Evolutionary conservation across 345 rosid species (phyloP).

Genomic region (Erucastrum elatum): DNA sequence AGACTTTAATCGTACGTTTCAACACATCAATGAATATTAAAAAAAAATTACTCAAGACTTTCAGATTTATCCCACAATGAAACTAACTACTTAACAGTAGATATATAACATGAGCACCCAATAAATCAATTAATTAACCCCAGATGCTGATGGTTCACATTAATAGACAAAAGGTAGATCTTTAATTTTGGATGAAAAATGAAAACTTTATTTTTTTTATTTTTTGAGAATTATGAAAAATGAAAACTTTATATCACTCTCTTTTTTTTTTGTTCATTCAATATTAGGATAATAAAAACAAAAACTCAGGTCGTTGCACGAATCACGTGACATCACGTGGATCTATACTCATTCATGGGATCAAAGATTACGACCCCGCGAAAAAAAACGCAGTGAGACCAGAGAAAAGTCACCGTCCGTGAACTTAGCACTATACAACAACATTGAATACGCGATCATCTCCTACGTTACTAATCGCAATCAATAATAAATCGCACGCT

Average conservation of each 20-base stretch:
- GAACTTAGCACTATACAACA: background rate
- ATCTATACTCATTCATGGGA: slow-evolving; percentile 9
- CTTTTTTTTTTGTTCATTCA: background rate
- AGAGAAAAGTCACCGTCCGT: slow-evolving; percentile 32
- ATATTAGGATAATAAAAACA: background rate
- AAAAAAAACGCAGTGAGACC: slow-evolving; percentile 17
- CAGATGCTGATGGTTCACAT: background rate
- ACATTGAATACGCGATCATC: slow-evolving; percentile 15
- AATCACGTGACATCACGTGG: slow-evolving; percentile 46
- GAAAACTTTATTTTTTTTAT: no score
- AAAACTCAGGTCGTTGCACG: background rate
- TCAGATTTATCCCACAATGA: background rate
- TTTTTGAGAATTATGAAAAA: background rate
- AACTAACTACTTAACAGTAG: background rate
- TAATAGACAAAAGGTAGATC: background rate
- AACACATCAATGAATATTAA: background rate
- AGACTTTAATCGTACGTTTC: slow-evolving; percentile 6
- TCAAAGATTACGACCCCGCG: slow-evolving; percentile 14
- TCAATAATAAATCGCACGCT: background rate
- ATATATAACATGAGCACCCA: background rate
- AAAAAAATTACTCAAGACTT: background rate
- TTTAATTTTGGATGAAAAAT: background rate
- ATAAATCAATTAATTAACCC: background rate
- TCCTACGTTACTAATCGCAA: slow-evolving; percentile 13
- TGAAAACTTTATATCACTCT: background rate